Percentiles rank a stretch among this genome's conserved stretches.
These are phyloP conservation scores for Linnemannia exigua DNA, from an alignment of 192 early-diverging fungal species.

Conservation along the genomic window DNA sequence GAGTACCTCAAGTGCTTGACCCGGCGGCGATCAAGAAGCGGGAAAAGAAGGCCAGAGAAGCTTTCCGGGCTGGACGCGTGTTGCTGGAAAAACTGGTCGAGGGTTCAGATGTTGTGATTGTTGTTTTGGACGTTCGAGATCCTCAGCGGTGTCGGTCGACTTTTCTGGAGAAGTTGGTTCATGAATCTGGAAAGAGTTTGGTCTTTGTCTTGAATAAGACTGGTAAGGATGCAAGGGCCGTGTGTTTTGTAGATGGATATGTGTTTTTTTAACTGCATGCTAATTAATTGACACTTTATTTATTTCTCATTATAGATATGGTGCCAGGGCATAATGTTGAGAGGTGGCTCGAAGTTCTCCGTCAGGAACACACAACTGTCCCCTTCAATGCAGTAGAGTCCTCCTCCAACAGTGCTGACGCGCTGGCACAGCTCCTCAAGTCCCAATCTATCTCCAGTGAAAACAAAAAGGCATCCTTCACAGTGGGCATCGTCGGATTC, in stretches of 20 bases:
- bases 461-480: not conserved
- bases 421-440: not conserved
- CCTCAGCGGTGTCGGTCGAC: constrained; percentile 18
- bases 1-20: constrained; percentile 58
- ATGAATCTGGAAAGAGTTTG: not conserved
- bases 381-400: not conserved
- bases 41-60: not conserved
- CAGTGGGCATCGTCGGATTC: constrained; percentile 13
- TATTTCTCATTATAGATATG: not conserved
- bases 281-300: not conserved
- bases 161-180: not conserved
- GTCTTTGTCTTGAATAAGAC: constrained; percentile 21
- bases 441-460: not conserved
- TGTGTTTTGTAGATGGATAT: too few species aligned
- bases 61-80: not conserved
- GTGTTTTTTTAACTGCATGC: not conserved
- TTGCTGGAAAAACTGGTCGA: not conserved
- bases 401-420: not conserved
- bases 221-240: not conserved
- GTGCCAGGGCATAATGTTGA: constrained; percentile 12
- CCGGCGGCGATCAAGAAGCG: constrained; percentile 85
- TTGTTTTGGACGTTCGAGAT: constrained; percentile 13
- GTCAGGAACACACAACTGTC: constrained; percentile 4
- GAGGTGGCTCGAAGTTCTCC: not conserved
- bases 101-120: not conserved